Percentiles rank a stretch among this genome's conserved stretches.
phyloP scores from a whole-genome alignment of 2,329 filamentous ascomycete species.

The Paradendryphiella salina region DNA sequence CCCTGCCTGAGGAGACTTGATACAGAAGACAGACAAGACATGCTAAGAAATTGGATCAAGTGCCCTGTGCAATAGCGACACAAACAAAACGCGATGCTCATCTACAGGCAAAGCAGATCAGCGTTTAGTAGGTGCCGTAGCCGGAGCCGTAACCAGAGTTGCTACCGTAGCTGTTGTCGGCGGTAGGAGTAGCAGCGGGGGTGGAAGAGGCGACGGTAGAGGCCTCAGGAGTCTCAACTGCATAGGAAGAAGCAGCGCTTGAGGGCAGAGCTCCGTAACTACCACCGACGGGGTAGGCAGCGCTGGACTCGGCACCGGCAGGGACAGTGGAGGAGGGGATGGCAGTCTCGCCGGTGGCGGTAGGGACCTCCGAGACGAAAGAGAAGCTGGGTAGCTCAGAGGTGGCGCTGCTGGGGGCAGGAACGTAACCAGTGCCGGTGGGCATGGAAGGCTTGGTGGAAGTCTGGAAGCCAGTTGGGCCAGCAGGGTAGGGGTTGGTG shows the following conservation, averaged over 20 bases:
- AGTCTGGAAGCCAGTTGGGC: constrained; percentile 41
- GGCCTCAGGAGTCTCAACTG: constrained; percentile 10
- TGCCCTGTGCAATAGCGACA: constrained; percentile 18
- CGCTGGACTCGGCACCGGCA: constrained; percentile 19
- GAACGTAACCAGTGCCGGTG: constrained; percentile 21
- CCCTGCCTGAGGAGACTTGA: constrained; percentile 28
- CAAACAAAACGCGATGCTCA: constrained; percentile 25
- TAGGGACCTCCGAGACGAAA: constrained; percentile 30
- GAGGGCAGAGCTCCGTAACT: constrained; percentile 9
- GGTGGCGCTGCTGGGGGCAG: constrained; percentile 21
- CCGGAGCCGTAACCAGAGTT: constrained; percentile 21
- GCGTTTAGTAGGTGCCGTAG: constrained; percentile 33
- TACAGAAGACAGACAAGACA: constrained; percentile 29
- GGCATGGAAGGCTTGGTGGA: constrained; percentile 32
- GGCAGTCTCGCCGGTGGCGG: constrained; percentile 6
- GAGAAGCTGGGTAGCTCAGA: constrained; percentile 29
- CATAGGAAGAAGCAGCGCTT: constrained; percentile 9
- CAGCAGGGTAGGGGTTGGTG: constrained; percentile 30
- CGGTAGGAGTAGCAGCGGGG: constrained; percentile 14
- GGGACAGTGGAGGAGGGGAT: constrained; percentile 15
- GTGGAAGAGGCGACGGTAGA: constrained; percentile 7
- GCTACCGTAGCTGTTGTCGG: constrained; percentile 12
- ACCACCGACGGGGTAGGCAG: constrained; percentile 23
- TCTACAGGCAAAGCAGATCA: constrained; percentile 12
- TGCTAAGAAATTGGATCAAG: constrained; percentile 32